These are phyloP conservation scores for Neurospora sp. DNA, from an alignment of 2,329 filamentous ascomycete species.

Conservation along the genomic window DNA sequence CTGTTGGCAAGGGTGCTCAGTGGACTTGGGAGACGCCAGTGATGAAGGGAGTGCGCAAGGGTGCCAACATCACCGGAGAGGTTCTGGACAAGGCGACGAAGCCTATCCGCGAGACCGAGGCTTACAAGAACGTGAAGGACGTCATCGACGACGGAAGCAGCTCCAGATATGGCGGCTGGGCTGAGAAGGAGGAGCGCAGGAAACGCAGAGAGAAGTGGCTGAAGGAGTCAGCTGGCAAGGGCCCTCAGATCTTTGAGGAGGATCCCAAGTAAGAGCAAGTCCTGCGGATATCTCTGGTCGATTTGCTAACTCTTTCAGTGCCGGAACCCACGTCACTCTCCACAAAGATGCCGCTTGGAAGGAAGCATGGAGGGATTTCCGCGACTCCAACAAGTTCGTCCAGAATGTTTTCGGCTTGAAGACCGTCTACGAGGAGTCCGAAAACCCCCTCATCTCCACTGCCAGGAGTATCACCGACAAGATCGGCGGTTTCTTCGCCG, in stretches of 20 bases:
- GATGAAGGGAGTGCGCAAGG: slow-evolving; percentile 82
- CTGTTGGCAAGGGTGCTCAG: slow-evolving; percentile 78
- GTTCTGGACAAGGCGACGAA: slow-evolving; percentile 91
- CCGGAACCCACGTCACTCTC: slow-evolving; percentile 85
- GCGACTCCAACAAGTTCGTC: slow-evolving; percentile 78
- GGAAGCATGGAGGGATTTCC: slow-evolving; percentile 95
- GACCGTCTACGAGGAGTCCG: slow-evolving; percentile 85
- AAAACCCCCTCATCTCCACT: slow-evolving; percentile 89
- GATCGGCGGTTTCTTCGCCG: slow-evolving; percentile 91
- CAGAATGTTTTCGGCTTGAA: slow-evolving; percentile 83
- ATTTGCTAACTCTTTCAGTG: slow-evolving; percentile 43
- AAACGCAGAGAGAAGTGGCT: slow-evolving; percentile 69
- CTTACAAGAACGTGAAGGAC: slow-evolving; percentile 88
- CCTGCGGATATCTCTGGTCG: slow-evolving; percentile 18
- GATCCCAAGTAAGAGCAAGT: slow-evolving; percentile 67
- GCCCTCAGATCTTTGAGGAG: slow-evolving; percentile 59
- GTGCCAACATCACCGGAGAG: slow-evolving; percentile 75
- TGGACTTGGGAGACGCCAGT: slow-evolving; percentile 97
- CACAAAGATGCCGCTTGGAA: slow-evolving; percentile 98
- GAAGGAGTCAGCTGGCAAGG: slow-evolving; percentile 38
- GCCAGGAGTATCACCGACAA: slow-evolving; percentile 90
- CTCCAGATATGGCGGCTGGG: slow-evolving; percentile 90
- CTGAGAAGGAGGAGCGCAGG: slow-evolving; percentile 88
- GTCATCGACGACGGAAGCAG: slow-evolving; percentile 96
- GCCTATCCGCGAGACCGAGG: slow-evolving; percentile 88